Percentiles rank a stretch among this genome's conserved stretches.
Evolutionary conservation across 768 basidiomycete species (phyloP).

Genomic region (Tremella mesenterica): DNA sequence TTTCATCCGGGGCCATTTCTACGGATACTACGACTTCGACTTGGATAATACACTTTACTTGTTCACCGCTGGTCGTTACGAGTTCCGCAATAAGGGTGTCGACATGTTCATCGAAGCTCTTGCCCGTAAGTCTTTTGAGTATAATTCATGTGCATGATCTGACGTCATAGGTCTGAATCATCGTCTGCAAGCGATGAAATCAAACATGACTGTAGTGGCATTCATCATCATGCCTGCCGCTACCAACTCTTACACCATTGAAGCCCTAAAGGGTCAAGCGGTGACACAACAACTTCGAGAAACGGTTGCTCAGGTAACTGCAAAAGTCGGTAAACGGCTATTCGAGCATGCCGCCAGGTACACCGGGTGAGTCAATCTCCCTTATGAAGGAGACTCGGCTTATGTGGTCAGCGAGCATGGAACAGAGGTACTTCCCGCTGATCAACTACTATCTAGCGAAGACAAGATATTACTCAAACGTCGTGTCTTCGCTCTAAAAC

Average conservation of each 20-base stretch:
- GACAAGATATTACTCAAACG: slow-evolving; percentile 92
- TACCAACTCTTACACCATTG: slow-evolving; percentile 93
- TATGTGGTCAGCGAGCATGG: slow-evolving; percentile 56
- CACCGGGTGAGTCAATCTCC: slow-evolving; percentile 58
- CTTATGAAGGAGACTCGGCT: background rate
- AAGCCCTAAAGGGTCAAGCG: slow-evolving; percentile 93
- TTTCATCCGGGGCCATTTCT: slow-evolving; percentile 95
- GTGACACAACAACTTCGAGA: slow-evolving; percentile 94
- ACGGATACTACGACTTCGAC: slow-evolving; percentile 94
- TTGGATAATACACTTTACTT: slow-evolving; percentile 68
- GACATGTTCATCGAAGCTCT: slow-evolving; percentile 99
- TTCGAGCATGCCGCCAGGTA: slow-evolving; percentile 92
- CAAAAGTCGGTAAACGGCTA: slow-evolving; percentile 78
- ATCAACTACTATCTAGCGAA: slow-evolving; percentile 73
- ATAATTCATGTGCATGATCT: no score
- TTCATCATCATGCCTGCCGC: slow-evolving; percentile 99
- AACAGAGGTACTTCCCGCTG: slow-evolving; percentile 60
- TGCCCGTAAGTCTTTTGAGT: slow-evolving; percentile 53
- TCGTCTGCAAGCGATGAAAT: slow-evolving; percentile 59
- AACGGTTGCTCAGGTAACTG: slow-evolving; percentile 90
- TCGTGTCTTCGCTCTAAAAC: slow-evolving; percentile 89
- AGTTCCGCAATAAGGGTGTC: slow-evolving; percentile 98
- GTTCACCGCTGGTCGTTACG: slow-evolving; percentile 99
- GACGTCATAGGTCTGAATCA: slow-evolving; percentile 51
- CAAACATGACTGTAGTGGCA: slow-evolving; percentile 78